A percentile compares a stretch with the other conserved stretches of the same genome.
phyloP scores from a whole-genome alignment of 306 rosid genomes.

The Cajanus cajan region DNA sequence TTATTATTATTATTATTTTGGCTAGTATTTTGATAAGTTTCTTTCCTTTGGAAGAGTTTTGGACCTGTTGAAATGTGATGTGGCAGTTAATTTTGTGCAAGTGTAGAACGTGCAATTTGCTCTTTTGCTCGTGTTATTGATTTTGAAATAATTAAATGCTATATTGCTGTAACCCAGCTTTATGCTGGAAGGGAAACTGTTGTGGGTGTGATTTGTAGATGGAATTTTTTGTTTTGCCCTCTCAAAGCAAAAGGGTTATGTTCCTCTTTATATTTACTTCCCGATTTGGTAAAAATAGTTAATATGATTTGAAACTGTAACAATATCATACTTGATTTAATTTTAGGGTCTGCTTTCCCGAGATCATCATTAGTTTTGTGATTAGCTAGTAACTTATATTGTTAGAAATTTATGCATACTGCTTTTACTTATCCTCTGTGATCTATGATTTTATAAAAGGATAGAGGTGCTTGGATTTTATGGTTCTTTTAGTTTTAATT shows the following conservation, averaged over 20 bases:
- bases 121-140: background rate
- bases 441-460: background rate
- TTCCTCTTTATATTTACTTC: slow-evolving; percentile 25
- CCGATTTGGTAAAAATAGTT: slow-evolving; percentile 23
- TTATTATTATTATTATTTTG: background rate
- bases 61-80: slow-evolving; percentile 26
- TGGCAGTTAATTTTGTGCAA: background rate
- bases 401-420: background rate
- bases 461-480: slow-evolving; percentile 28
- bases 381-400: background rate
- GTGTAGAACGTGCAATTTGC: background rate
- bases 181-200: slow-evolving; percentile 5
- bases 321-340: background rate
- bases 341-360: slow-evolving; percentile 14
- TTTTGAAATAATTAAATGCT: slow-evolving; percentile 23
- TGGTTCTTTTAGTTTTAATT: slow-evolving; percentile 2
- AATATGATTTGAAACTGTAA: slow-evolving; percentile 28
- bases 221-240: background rate
- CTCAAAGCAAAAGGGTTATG: background rate
- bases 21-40: background rate
- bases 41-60: slow-evolving; percentile 5
- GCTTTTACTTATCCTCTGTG: background rate
- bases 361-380: slow-evolving; percentile 22
- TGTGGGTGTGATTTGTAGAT: background rate
- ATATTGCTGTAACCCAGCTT: slow-evolving; percentile 23